These are phyloP conservation scores for Lonicera japonica DNA, from an alignment of 129 eudicot species.

Conservation along the genomic window DNA sequence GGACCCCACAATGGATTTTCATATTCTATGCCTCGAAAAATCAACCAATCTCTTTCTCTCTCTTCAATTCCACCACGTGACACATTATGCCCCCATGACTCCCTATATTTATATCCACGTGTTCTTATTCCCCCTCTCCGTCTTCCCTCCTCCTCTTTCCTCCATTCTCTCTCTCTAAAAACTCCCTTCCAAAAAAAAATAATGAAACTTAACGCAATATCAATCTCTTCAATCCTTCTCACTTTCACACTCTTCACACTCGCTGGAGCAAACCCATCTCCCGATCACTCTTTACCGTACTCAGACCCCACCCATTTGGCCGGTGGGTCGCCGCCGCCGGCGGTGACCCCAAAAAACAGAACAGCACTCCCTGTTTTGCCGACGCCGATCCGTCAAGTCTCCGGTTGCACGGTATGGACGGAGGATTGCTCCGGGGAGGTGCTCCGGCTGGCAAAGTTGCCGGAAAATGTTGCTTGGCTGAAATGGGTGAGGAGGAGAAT, in stretches of 20 bases:
- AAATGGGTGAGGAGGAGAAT: constrained; percentile 24
- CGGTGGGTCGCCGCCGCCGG: too few species aligned
- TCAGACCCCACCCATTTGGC: background rate
- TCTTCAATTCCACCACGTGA: background rate
- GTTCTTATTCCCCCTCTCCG: background rate
- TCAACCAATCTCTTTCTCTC: too few species aligned
- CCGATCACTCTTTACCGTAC: background rate
- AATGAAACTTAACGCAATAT: too few species aligned
- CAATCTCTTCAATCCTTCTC: background rate
- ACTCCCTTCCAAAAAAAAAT: too few species aligned
- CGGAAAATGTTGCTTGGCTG: constrained; percentile 28
- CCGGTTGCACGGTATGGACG: constrained; percentile 12
- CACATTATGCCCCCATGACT: background rate
- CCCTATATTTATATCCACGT: background rate
- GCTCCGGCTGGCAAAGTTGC: constrained; percentile 13
- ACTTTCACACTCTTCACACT: background rate
- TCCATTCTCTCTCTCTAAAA: background rate
- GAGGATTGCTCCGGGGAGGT: constrained; percentile 18
- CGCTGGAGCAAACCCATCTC: background rate
- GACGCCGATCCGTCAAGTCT: too few species aligned
- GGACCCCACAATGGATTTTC: too few species aligned
- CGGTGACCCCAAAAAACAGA: background rate
- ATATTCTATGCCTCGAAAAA: too few species aligned
- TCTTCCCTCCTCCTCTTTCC: background rate
- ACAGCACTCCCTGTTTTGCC: background rate